A percentile compares a stretch with the other conserved stretches of the same genome.
Evolutionary conservation across 306 rosid species (phyloP).

Genomic region (Medicago arabica): DNA sequence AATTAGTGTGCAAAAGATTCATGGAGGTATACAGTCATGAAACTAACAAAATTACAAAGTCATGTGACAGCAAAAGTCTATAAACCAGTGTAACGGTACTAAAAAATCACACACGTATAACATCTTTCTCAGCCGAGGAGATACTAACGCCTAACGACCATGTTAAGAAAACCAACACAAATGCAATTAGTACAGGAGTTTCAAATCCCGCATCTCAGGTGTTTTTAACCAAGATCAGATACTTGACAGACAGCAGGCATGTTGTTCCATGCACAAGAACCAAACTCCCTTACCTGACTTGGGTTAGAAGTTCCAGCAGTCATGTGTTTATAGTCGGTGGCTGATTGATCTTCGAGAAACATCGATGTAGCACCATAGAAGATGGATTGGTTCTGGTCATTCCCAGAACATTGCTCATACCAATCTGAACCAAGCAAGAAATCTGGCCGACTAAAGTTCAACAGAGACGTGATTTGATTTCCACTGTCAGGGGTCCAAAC

Average conservation of each 20-base stretch:
- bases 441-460: conserved; percentile 59
- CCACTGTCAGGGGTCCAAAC: conserved; percentile 57
- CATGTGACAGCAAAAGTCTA: conserved; percentile 38
- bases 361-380: conserved; percentile 48
- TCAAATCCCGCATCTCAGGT: conserved; percentile 45
- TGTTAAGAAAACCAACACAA: conserved; percentile 43
- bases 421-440: conserved; percentile 70
- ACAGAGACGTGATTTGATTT: conserved; percentile 42
- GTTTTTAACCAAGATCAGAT: conserved; percentile 60
- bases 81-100: conserved; percentile 33
- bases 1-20: conserved; percentile 45
- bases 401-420: conserved; percentile 58
- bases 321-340: conserved; percentile 53
- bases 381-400: conserved; percentile 43
- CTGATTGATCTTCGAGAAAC: conserved; percentile 60
- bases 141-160: conserved; percentile 32
- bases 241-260: conserved; percentile 67
- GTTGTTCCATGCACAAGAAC: conserved; percentile 65
- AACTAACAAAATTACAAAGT: conserved; percentile 42
- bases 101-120: conserved; percentile 46
- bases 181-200: conserved; percentile 39
- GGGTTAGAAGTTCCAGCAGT: conserved; percentile 51
- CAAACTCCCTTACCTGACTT: conserved; percentile 58
- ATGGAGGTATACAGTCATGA: conserved; percentile 48
- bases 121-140: conserved; percentile 36